Conservation (phyloP, 441 rosid species). For the Erodium chrysanthum region DNA sequence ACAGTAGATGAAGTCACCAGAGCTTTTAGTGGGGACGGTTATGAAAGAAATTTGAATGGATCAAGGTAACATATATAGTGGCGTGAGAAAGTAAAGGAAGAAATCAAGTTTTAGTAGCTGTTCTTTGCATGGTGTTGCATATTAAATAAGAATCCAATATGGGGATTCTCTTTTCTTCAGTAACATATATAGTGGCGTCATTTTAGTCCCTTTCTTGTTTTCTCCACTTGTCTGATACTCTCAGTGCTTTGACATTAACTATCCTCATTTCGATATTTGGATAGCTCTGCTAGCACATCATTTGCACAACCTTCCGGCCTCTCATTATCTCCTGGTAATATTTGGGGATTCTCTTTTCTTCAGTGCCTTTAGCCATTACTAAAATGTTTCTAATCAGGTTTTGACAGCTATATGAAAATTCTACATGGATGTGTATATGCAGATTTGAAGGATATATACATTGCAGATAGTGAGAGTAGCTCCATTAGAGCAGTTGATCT, state of each 20-base stretch:
- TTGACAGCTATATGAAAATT: conserved; percentile 1
- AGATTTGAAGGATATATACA: conserved; percentile 61
- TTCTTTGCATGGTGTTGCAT: neutral
- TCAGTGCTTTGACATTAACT: conserved; percentile 7
- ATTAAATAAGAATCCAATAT: neutral
- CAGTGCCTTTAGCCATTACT: neutral
- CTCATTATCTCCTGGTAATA: conserved; percentile 63
- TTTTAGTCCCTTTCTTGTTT: neutral
- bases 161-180: no score
- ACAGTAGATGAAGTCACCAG: conserved; percentile 48
- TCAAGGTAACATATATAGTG: conserved; percentile 39
- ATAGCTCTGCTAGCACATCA: conserved; percentile 66
- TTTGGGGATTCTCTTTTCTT: conserved; percentile 14
- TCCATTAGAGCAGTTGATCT: conserved; percentile 81
- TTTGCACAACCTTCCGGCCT: conserved; percentile 96
- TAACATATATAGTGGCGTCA: no score
- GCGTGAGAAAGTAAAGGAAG: neutral
- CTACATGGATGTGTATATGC: conserved; percentile 16
- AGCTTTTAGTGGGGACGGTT: conserved; percentile 91
- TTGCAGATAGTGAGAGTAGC: conserved; percentile 98
- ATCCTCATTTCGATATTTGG: conserved; percentile 19
- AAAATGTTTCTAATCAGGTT: neutral
- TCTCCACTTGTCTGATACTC: neutral
- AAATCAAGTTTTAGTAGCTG: neutral
- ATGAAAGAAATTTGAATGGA: conserved; percentile 87